Conservation (phyloP, 2,329 filamentous ascomycete species). For the Huntiella bhutanensis region DNA sequence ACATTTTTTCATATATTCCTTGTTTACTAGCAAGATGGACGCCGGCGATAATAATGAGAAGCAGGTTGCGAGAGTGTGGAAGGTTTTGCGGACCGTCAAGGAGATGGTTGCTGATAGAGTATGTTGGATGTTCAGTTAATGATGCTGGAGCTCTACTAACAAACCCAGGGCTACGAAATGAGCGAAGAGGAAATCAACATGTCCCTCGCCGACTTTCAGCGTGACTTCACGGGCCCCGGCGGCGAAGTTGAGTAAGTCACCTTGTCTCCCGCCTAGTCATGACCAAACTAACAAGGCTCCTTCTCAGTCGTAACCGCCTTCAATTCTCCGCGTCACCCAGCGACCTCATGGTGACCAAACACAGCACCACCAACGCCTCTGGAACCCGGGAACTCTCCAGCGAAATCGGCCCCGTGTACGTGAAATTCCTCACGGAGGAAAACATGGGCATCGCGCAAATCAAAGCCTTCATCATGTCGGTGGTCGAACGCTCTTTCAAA, state of each 20-base stretch:
- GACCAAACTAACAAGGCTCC: not conserved
- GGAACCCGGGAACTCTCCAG: constrained; percentile 49
- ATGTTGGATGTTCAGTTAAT: constrained; percentile 20
- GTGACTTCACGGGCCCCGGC: constrained; percentile 50
- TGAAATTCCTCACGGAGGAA: constrained; percentile 73
- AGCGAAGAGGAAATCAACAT: constrained; percentile 78
- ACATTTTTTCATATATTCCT: not conserved
- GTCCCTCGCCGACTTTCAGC: constrained; percentile 61
- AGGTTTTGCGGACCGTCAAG: constrained; percentile 79
- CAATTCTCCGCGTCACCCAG: constrained; percentile 76
- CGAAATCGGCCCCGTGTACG: constrained; percentile 58
- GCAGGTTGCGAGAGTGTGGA: constrained; percentile 58
- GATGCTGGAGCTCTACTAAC: not conserved
- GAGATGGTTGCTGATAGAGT: constrained; percentile 90
- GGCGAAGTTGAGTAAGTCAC: constrained; percentile 54
- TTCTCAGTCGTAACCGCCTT: constrained; percentile 56
- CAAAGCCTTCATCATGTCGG: constrained; percentile 69
- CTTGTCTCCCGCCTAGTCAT: constrained; percentile 2
- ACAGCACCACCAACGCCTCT: constrained; percentile 43
- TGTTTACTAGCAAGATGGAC: constrained; percentile 18
- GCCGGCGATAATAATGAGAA: constrained; percentile 23
- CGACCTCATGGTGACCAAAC: constrained; percentile 66
- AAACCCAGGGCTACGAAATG: constrained; percentile 68
- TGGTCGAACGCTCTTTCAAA: constrained; percentile 62
- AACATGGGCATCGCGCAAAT: constrained; percentile 82